Conservation (phyloP, 78 protist species). For the Dictyostelium capitatum region DNA sequence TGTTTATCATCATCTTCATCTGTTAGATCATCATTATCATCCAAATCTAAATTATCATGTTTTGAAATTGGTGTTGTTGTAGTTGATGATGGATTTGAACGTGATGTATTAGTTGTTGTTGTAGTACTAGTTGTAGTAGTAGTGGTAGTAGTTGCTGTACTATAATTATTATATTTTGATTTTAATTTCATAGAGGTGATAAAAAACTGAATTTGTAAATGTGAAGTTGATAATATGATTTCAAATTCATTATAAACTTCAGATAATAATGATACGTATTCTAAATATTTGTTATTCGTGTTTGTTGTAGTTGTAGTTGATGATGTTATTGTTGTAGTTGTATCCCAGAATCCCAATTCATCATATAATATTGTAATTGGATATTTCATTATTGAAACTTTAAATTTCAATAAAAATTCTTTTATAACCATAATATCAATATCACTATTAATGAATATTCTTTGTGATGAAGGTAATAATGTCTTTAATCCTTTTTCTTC, state of each 20-base stretch:
- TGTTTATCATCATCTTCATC: background rate
- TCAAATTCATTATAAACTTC: background rate
- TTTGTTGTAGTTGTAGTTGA: too few relatives aligned
- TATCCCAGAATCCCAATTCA: background rate
- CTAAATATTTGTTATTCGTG: too few relatives aligned
- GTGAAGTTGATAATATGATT: background rate
- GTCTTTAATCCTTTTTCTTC: too few relatives aligned
- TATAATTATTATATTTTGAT: background rate
- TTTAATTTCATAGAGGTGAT: constrained; percentile 13
- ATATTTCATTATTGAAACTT: too few relatives aligned
- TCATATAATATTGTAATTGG: background rate
- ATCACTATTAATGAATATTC: too few relatives aligned
- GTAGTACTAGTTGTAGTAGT: background rate
- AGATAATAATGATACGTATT: background rate
- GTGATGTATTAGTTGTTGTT: too few relatives aligned
- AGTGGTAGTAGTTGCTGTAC: background rate
- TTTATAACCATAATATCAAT: too few relatives aligned
- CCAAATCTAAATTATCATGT: background rate
- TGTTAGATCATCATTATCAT: background rate
- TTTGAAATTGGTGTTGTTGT: background rate
- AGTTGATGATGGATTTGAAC: background rate
- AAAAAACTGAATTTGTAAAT: background rate
- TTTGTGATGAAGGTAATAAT: too few relatives aligned
- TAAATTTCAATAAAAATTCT: too few relatives aligned
- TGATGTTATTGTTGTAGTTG: background rate